Evolutionary conservation across 495 filamentous ascomycete species (phyloP).

Genomic region (Lineolata rhizophorae): DNA sequence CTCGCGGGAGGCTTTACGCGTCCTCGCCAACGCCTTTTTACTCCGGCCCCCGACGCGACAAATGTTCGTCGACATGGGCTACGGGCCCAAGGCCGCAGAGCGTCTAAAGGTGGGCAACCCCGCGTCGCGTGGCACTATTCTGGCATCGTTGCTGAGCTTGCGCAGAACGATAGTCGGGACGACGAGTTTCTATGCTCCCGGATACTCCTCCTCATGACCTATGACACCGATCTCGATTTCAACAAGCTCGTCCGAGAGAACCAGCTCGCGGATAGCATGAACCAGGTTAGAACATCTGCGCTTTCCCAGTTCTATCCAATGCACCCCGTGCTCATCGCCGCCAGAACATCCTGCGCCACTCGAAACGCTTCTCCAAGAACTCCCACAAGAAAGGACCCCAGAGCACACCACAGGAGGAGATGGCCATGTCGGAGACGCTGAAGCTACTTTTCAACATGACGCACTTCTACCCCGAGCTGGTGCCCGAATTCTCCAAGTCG

Average conservation of each 20-base stretch:
- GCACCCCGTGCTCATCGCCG: neutral
- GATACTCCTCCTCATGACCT: constrained; percentile 72
- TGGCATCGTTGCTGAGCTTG: neutral
- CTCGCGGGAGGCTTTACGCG: constrained; percentile 59
- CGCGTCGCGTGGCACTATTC: neutral
- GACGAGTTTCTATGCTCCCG: constrained; percentile 76
- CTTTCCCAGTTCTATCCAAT: neutral
- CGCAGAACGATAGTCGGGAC: constrained; percentile 45
- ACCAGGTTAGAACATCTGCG: constrained; percentile 21
- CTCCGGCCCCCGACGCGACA: constrained; percentile 50
- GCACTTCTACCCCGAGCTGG: constrained; percentile 40
- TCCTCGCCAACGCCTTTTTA: constrained; percentile 71
- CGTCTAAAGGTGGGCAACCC: constrained; percentile 34
- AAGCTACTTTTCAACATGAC: constrained; percentile 82
- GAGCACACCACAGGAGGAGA: too few species aligned
- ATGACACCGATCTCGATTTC: constrained; percentile 51
- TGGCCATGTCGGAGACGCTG: constrained; percentile 64
- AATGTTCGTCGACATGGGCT: constrained; percentile 61
- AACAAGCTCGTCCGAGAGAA: constrained; percentile 45
- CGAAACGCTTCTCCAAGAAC: constrained; percentile 30
- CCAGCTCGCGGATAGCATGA: constrained; percentile 46
- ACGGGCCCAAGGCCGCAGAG: constrained; percentile 43
- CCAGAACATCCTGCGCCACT: constrained; percentile 47
- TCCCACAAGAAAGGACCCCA: too few species aligned
- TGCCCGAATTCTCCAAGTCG: constrained; percentile 36